These are phyloP conservation scores for Aspergillus sp. DNA, from an alignment of 2,329 filamentous ascomycete genomes.

Conservation along the genomic window DNA sequence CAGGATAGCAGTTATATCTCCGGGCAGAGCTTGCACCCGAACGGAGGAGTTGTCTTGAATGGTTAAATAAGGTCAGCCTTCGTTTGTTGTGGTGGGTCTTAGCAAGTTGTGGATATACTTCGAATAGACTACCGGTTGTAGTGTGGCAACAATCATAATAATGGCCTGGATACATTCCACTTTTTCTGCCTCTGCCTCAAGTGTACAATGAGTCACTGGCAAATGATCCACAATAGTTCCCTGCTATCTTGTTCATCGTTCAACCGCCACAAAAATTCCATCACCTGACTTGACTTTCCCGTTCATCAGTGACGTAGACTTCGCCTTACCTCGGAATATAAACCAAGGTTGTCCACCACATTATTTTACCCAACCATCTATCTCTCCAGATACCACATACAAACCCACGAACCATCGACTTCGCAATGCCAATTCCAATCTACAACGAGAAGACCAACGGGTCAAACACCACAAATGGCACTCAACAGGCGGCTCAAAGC, in stretches of 20 bases:
- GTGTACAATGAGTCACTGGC: neutral
- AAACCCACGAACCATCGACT: neutral
- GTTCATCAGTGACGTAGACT: neutral
- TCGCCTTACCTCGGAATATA: neutral
- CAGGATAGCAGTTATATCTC: slow-evolving; percentile 74
- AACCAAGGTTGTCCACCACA: neutral
- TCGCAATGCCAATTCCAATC: slow-evolving; percentile 23
- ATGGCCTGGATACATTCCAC: neutral
- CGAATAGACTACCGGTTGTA: neutral
- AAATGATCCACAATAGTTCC: neutral
- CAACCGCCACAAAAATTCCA: neutral
- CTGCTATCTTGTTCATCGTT: neutral
- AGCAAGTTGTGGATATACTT: too few relatives aligned
- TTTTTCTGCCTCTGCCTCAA: neutral
- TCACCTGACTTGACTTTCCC: slow-evolving; percentile 1
- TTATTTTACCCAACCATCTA: neutral
- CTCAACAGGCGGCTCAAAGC: slow-evolving; percentile 23
- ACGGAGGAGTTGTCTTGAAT: slow-evolving; percentile 63
- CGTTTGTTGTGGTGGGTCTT: neutral
- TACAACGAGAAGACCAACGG: slow-evolving; percentile 13
- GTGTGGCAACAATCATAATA: neutral
- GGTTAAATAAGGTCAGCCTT: slow-evolving; percentile 31
- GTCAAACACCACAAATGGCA: slow-evolving; percentile 24
- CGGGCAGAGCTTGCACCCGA: slow-evolving; percentile 72
- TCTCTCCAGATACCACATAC: neutral